Percentiles rank a stretch among this genome's conserved stretches.
phyloP scores from a whole-genome alignment of 257 asterid genomes.

The Cordia subcordata region DNA sequence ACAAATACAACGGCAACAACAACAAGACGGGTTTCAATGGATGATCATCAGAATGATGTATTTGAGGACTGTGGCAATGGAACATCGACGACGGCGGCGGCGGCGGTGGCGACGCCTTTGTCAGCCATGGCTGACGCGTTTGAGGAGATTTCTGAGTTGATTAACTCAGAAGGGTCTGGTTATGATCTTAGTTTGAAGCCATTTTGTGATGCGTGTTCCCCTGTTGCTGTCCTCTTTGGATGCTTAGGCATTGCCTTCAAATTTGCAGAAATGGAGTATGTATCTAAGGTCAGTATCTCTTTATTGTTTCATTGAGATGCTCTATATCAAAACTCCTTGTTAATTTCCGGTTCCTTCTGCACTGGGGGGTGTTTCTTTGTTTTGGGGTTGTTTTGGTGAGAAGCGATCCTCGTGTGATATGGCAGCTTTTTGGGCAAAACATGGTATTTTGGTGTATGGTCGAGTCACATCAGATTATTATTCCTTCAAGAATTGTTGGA shows the following conservation, averaged over 20 bases:
- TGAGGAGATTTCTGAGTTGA: slow-evolving; percentile 60
- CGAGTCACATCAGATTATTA: too few relatives aligned
- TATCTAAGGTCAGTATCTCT: slow-evolving; percentile 55
- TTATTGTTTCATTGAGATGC: neutral
- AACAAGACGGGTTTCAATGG: slow-evolving; percentile 23
- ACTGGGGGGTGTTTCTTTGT: neutral
- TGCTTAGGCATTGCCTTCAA: slow-evolving; percentile 86
- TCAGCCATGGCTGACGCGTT: slow-evolving; percentile 84
- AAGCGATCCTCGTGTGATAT: too few relatives aligned
- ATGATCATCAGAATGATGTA: slow-evolving; percentile 38
- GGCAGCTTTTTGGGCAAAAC: too few relatives aligned
- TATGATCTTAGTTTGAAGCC: slow-evolving; percentile 65
- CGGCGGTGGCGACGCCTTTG: too few relatives aligned
- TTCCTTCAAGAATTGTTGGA: neutral
- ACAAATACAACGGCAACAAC: too few relatives aligned
- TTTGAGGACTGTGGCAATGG: slow-evolving; percentile 37
- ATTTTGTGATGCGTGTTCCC: slow-evolving; percentile 83
- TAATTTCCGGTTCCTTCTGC: neutral
- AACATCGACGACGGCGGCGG: too few relatives aligned
- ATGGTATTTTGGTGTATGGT: too few relatives aligned
- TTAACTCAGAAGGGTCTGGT: slow-evolving; percentile 39
- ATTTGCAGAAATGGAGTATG: slow-evolving; percentile 87
- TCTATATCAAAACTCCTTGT: too few relatives aligned
- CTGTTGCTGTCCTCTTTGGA: slow-evolving; percentile 83
- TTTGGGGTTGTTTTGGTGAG: too few relatives aligned